These are phyloP conservation scores for Astrothelium subdiscretum DNA, from an alignment of 495 filamentous ascomycete genomes.

Conservation along the genomic window DNA sequence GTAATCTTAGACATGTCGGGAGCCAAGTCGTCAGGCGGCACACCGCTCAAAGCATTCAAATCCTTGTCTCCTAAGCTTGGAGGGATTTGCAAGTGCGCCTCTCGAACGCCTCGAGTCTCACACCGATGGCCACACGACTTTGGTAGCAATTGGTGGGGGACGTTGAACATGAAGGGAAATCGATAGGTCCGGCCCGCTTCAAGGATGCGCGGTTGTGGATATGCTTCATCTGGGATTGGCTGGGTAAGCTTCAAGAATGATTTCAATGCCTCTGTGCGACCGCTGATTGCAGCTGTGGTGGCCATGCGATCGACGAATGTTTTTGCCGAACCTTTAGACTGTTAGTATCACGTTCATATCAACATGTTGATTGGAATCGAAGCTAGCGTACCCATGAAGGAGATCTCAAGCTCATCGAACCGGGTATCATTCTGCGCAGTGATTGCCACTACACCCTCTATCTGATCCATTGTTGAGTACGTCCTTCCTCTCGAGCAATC, in stretches of 20 bases:
- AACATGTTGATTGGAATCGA: neutral
- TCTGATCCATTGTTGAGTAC: constrained; percentile 49
- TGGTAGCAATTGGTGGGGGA: constrained; percentile 60
- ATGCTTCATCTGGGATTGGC: constrained; percentile 56
- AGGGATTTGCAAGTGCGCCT: constrained; percentile 66
- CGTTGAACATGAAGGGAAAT: constrained; percentile 79
- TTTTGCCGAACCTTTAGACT: constrained; percentile 31
- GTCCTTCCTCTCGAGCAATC: constrained; percentile 30
- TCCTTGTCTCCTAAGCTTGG: constrained; percentile 64
- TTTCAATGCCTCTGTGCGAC: constrained; percentile 42
- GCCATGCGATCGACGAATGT: constrained; percentile 42
- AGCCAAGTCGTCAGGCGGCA: constrained; percentile 54
- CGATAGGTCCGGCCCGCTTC: constrained; percentile 54
- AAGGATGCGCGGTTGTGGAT: constrained; percentile 59
- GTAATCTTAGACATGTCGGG: constrained; percentile 69
- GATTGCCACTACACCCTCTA: constrained; percentile 47
- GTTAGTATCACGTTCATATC: neutral
- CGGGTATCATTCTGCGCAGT: constrained; percentile 51
- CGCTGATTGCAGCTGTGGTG: constrained; percentile 34
- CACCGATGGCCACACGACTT: constrained; percentile 47
- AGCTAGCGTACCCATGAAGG: constrained; percentile 53
- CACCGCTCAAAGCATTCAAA: constrained; percentile 13
- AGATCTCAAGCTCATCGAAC: constrained; percentile 74
- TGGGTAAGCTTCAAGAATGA: constrained; percentile 73
- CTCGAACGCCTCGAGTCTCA: constrained; percentile 46